Evolutionary conservation across 768 basidiomycete species (phyloP), one percentile per base, ranked within the genome.

Genomic region (Lanmaoa pseudosensibilis): DNA sequence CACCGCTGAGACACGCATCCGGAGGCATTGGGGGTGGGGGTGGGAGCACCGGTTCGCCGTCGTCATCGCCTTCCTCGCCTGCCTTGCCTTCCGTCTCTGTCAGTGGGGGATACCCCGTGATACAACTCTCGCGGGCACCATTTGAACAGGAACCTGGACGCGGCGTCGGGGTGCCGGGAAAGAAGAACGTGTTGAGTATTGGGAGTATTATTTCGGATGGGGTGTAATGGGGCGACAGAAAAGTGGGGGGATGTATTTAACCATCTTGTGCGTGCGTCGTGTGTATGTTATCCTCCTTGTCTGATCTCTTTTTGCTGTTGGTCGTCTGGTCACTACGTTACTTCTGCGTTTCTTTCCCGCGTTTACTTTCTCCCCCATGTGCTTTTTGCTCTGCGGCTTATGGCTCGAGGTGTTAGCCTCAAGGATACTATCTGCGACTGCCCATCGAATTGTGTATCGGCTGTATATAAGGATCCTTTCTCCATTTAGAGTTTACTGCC

Each of bases 161-260:
- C n/a, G 56, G 64, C 0, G 47, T 65, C 9, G 63, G 61, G 2
- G 51, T 54, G 2, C 55, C 47, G 0, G 69, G 77, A 38, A 87
- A 86, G 78, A 87, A 83, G 73, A 87, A 85, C 61, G 80, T 79
- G 52, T 65, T 88, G 73, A 86, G 84, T 62, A 88, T 88, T 59
- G 84, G 84, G 52, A 86, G 83, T 63, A 88, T 88, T 54, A 86
- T 87, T 53, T 85, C 83, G 38, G 84, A 83, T 1, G 64, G 69
- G 2, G 69, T 45, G 49, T 69, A 45, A 56, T 25, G 21, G 10
- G 15, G 27, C 7, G 9, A 33, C 9, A 30, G 32, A 38, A 30
- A 27, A 12, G 37, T 11, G 30, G 34, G n/a, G 9, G 16, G n/a
- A 30, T 36, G n/a, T 43, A n/a, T 47, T 23, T 51, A 50, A 21